Conservation (phyloP, 73 alveolate species). For the Effrenium voratum region DNA sequence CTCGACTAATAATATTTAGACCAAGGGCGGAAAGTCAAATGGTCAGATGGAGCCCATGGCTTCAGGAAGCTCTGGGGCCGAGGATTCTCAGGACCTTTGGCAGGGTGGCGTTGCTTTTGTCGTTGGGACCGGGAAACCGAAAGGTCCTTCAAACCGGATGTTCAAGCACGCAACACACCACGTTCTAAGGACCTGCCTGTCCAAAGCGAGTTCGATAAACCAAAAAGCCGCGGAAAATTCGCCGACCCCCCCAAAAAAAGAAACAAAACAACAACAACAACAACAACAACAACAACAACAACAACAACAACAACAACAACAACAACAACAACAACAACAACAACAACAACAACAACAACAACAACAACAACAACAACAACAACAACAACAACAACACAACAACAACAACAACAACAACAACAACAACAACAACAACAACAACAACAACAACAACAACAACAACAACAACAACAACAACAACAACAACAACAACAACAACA, state of each 20-base stretch:
- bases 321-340: neutral
- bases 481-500: neutral
- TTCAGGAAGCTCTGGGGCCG: too few relatives aligned
- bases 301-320: neutral
- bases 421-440: neutral
- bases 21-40: too few relatives aligned
- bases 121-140: too few relatives aligned
- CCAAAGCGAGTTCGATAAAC: neutral
- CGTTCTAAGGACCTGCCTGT: too few relatives aligned
- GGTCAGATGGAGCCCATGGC: too few relatives aligned
- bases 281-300: neutral
- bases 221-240: slow-evolving; percentile 21
- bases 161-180: too few relatives aligned
- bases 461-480: neutral
- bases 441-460: neutral
- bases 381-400: neutral
- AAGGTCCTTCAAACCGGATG: too few relatives aligned
- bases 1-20: too few relatives aligned
- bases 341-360: neutral
- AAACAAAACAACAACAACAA: neutral
- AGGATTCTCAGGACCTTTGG: too few relatives aligned
- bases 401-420: neutral
- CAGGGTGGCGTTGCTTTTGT: too few relatives aligned
- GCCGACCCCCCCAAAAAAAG: neutral
- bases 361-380: neutral